Evolutionary conservation across 1,284 basidiomycete genomes (phyloP).

Genomic region (Pulveroboletus ridleyi): DNA sequence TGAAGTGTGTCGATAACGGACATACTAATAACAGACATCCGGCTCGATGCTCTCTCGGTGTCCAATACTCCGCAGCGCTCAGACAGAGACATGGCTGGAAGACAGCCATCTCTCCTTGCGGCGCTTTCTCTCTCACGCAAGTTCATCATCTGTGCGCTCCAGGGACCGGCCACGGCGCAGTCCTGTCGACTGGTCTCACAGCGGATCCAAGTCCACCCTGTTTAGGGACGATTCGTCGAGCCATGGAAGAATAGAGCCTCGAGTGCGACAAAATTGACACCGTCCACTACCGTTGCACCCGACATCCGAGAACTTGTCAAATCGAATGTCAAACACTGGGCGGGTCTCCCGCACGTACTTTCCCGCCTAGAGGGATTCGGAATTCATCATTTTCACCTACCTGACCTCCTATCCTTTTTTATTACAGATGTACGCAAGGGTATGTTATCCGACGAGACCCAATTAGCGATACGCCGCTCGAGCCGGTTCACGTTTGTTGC

Average conservation of each 20-base stretch:
- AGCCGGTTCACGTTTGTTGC: slow-evolving; percentile 29
- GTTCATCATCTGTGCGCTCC: neutral
- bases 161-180: slow-evolving; percentile 1
- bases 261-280: neutral
- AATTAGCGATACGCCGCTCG: slow-evolving; percentile 8
- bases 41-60: slow-evolving; percentile 18
- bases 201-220: neutral
- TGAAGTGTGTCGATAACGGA: neutral
- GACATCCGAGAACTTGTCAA: slow-evolving; percentile 30
- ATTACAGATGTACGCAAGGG: slow-evolving; percentile 34
- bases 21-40: neutral
- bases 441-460: slow-evolving; percentile 29
- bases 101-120: slow-evolving; percentile 24
- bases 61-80: slow-evolving; percentile 17
- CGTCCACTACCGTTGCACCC: neutral
- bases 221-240: neutral
- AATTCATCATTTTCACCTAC: slow-evolving; percentile 37
- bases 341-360: slow-evolving; percentile 29
- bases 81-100: slow-evolving; percentile 25
- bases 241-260: slow-evolving; percentile 1
- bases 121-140: slow-evolving; percentile 21
- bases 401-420: slow-evolving; percentile 40
- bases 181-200: slow-evolving; percentile 6
- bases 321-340: slow-evolving; percentile 39
- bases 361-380: slow-evolving; percentile 45